Evolutionary conservation across 2,329 filamentous ascomycete genomes (phyloP), one percentile per base, ranked within the genome.

Genomic region (Sarocladiaceae sp.): DNA sequence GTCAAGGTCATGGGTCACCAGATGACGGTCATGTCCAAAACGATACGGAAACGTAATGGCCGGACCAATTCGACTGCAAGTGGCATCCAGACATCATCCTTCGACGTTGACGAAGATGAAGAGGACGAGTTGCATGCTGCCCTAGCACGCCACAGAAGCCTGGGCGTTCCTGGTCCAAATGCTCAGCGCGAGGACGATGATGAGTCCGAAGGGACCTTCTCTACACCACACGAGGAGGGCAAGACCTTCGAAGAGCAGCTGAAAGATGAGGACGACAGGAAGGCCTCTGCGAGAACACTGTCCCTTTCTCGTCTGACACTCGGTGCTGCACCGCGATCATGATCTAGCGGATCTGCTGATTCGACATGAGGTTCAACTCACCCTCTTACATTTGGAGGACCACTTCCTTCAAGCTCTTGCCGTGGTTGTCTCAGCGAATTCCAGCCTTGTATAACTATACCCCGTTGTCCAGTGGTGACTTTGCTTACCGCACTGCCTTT

Each of bases 301-400:
- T 88, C 80, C 25, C 71, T 87, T 11, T 81, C 80, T 54, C 80
- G 82, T 61, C 64, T 85, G 58, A 84, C 81, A 1, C 67, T 79
- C 58, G 70, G 47, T 17, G 33, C 47, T 68, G 28, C 37, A 37
- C 57, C 50, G 48, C 54, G 28, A 60, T 59, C 15, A 59, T n/a
- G n/a, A n/a, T n/a, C n/a, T n/a, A n/a, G n/a, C n/a, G n/a, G n/a
- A n/a, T n/a, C n/a, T n/a, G n/a, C n/a, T n/a, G n/a, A n/a, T n/a
- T n/a, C n/a, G n/a, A n/a, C n/a, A n/a, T n/a, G n/a, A n/a, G n/a
- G n/a, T n/a, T n/a, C n/a, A 63, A 29, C 57, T 60, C 17, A 20
- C 17, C 22, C 15, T 15, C 15, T 15, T 8, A 20, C 36, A 11
- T 39, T 10, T 39, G 36, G 8, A 39, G 12, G 18, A 10, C 18